Evolutionary conservation across 2,329 filamentous ascomycete species (phyloP).

Genomic region (Chrysoporthe austroafricana): DNA sequence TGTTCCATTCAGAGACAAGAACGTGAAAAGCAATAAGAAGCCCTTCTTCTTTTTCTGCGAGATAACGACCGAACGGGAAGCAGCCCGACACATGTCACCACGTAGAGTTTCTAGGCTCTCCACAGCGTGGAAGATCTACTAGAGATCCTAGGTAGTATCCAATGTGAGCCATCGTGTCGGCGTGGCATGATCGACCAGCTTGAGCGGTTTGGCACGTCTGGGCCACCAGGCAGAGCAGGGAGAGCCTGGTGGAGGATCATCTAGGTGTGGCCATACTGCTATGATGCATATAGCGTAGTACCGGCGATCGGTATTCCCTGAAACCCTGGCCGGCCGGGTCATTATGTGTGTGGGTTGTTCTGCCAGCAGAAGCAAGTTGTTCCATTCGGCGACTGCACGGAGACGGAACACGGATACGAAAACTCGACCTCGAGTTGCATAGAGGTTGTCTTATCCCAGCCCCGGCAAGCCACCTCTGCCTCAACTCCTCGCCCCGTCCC

Average conservation of each 20-base stretch:
- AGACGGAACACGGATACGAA: not conserved
- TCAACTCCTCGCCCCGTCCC: not conserved
- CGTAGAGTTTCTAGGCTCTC: not conserved
- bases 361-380: not conserved
- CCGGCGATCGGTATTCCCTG: too few species aligned
- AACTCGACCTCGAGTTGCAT: not conserved
- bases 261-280: not conserved
- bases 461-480: conserved; percentile 14
- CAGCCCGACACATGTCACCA: not conserved
- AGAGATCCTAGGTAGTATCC: conserved; percentile 2
- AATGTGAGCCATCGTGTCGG: not conserved
- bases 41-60: conserved; percentile 1
- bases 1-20: conserved; percentile 11
- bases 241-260: not conserved
- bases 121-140: not conserved
- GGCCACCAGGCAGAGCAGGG: not conserved
- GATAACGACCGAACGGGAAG: not conserved
- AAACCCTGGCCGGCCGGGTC: too few species aligned
- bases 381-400: not conserved
- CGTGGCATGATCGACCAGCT: too few species aligned
- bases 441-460: not conserved
- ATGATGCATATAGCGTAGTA: too few species aligned
- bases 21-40: conserved; percentile 12
- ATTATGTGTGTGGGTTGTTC: not conserved
- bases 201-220: not conserved